Percentiles rank a stretch among this genome's conserved stretches.
phyloP scores from a whole-genome alignment of 805 yeast species.

The Cyberlindnera sargentensis region DNA sequence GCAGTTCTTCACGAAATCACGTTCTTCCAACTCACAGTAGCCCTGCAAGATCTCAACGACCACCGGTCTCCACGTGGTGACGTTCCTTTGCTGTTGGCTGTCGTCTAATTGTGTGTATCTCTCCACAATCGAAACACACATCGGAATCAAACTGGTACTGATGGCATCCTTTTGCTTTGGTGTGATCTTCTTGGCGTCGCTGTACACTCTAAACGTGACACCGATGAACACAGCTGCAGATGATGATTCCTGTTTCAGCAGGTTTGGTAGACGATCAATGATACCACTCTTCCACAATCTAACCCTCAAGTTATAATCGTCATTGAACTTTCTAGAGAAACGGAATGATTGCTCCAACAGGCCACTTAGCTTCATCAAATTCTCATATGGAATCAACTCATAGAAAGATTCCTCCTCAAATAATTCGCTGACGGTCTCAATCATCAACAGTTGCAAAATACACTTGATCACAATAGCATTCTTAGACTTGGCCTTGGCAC shows the following conservation, averaged over 20 bases:
- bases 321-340: conserved; percentile 84
- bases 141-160: conserved; percentile 50
- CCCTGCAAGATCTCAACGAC: conserved; percentile 84
- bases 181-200: conserved; percentile 49
- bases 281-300: conserved; percentile 87
- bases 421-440: conserved; percentile 77
- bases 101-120: conserved; percentile 72
- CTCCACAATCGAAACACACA: conserved; percentile 64
- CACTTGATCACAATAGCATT: conserved; percentile 86
- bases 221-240: conserved; percentile 83
- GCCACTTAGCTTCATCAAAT: conserved; percentile 52
- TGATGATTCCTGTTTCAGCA: conserved; percentile 85
- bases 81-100: conserved; percentile 66
- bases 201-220: conserved; percentile 72
- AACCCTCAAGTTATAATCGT: conserved; percentile 81
- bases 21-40: conserved; percentile 65
- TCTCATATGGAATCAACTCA: conserved; percentile 56
- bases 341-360: conserved; percentile 63
- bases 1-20: conserved; percentile 54
- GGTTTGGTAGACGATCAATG: conserved; percentile 86
- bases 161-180: conserved; percentile 41
- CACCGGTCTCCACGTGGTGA: conserved; percentile 86
- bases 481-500: conserved; percentile 45
- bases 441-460: conserved; percentile 81
- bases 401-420: conserved; percentile 68